Base-by-base conservation (phyloP, 2,329 filamentous ascomycete genomes). In the Cladosporium cucumerinum region DNA sequence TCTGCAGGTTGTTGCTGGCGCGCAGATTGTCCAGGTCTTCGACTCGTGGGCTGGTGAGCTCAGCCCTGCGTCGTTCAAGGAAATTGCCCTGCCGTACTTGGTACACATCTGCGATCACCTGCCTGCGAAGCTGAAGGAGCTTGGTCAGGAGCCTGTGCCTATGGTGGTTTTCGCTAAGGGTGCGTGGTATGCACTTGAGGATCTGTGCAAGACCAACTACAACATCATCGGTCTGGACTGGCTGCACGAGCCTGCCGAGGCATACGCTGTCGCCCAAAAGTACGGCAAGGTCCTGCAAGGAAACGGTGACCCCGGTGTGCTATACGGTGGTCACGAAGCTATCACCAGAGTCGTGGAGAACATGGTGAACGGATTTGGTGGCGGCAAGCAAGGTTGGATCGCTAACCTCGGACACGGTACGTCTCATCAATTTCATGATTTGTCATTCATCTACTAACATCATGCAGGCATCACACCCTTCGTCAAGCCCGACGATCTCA, bases 81-180 rank as follows among this genome's bases (percentile, higher is more conserved):
- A 89, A 64, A 96, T 98, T 77, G 89, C 92, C 2, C 86, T 95
- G 70, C 95, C 95, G 0, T 97, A 94, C 75, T 84, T 99, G 61
- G 85, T 86, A 51, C 88, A 93, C 75, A 98, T 99, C 71, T 88
- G 93, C 12, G 83, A 89, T 70, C 86, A 93, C 70, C 84, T 99
- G 3, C 94, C 94, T 1, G 83, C 82, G 71, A 88, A 87, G 66
- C 81, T 98, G 65, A 82, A 85, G 71, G 89, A 91, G 75, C 83
- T 96, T 74, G 88, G 88, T 0, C 80, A 94, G 61, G 90, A 93
- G 65, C 84, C 82, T 12, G 94, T 99, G 3, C 95, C 95, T 3
- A 97, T 98, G 93, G 96, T 93, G 5, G 93, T 98, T 26, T 99
- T 99, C 78, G 93, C 95, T 39, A 99, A 99, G 82, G 95, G 95